Conservation (phyloP, 768 basidiomycete genomes). For the Phaeotremella skinneri region DNA sequence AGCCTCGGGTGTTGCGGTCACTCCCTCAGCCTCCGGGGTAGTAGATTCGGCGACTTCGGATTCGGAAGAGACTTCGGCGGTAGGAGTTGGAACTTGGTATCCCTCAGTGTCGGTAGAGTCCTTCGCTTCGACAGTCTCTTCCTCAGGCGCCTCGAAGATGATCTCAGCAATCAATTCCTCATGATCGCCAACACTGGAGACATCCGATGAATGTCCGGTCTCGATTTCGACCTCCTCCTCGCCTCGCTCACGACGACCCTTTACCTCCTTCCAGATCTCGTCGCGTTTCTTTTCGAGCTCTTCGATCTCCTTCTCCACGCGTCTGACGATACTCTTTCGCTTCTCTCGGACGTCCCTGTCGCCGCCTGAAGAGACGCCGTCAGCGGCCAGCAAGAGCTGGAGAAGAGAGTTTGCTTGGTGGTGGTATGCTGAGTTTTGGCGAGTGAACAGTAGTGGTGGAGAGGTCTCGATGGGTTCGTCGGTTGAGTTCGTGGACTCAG, state of each 20-base stretch:
- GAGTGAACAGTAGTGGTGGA: constrained; percentile 60
- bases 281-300: constrained; percentile 44
- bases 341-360: constrained; percentile 58
- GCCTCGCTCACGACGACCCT: constrained; percentile 25
- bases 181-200: neutral
- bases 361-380: constrained; percentile 67
- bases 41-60: neutral
- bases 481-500: no score
- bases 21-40: neutral
- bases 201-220: neutral
- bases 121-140: neutral
- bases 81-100: neutral
- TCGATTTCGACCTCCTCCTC: constrained; percentile 15
- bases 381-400: constrained; percentile 65
- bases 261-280: constrained; percentile 33
- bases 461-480: constrained; percentile 4
- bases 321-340: constrained; percentile 59
- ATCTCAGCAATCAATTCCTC: neutral
- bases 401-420: constrained; percentile 64
- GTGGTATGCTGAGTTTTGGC: constrained; percentile 63
- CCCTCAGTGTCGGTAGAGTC: neutral
- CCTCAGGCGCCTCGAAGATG: neutral
- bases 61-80: neutral
- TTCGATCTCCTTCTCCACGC: constrained; percentile 63
- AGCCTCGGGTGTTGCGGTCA: neutral